phyloP scores from a whole-genome alignment of 2,329 filamentous ascomycete genomes.

The Penicillium sp. region DNA sequence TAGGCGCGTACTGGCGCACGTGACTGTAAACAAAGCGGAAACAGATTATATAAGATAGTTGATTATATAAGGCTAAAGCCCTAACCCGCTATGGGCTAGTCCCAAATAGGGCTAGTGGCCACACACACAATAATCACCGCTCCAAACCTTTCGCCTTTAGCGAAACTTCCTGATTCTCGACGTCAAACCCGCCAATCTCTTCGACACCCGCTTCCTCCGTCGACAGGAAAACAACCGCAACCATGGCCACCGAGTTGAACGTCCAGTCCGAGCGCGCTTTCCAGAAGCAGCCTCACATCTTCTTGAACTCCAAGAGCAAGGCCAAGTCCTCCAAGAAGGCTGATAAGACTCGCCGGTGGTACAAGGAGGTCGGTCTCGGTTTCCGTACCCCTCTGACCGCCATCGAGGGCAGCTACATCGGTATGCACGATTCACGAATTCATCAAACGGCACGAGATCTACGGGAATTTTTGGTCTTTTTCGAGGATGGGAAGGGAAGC shows the following conservation, averaged over 20 bases:
- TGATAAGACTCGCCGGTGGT: slow-evolving; percentile 95
- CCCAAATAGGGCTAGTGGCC: slow-evolving; percentile 33
- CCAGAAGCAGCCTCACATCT: slow-evolving; percentile 99
- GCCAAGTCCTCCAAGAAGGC: slow-evolving; percentile 72
- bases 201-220: slow-evolving; percentile 41
- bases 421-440: slow-evolving; percentile 62
- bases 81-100: slow-evolving; percentile 39
- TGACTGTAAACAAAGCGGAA: slow-evolving; percentile 42
- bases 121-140: slow-evolving; percentile 41
- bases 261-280: slow-evolving; percentile 99
- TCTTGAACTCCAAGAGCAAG: slow-evolving; percentile 96
- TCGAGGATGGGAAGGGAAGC: slow-evolving; percentile 8
- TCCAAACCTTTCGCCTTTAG: slow-evolving; percentile 17
- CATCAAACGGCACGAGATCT: slow-evolving; percentile 20
- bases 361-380: slow-evolving; percentile 99
- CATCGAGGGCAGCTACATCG: slow-evolving; percentile 99
- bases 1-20: slow-evolving; percentile 34
- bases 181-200: slow-evolving; percentile 36
- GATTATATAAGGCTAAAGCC: slow-evolving; percentile 25
- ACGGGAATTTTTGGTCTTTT: slow-evolving; percentile 19
- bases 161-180: slow-evolving; percentile 44
- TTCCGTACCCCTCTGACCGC: slow-evolving; percentile 98
- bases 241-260: slow-evolving; percentile 97
- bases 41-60: background rate
- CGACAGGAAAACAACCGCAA: slow-evolving; percentile 54